These are phyloP conservation scores for Podila clonocystis DNA, from an alignment of 192 early-diverging fungal genomes.

Conservation along the genomic window DNA sequence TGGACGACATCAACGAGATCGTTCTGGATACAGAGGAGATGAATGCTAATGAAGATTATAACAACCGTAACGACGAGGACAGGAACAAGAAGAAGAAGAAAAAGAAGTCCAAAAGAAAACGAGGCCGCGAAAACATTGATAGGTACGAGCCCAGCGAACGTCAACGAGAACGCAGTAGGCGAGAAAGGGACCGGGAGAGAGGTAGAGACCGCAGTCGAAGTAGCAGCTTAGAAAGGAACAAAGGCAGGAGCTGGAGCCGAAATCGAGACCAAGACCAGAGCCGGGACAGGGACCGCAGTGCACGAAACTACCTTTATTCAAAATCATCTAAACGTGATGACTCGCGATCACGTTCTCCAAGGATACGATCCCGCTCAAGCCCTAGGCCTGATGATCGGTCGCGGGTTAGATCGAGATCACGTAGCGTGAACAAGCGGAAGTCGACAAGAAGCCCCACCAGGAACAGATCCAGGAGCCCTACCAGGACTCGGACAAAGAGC, in stretches of 20 bases:
- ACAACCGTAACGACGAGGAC: neutral
- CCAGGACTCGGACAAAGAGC: too few relatives aligned
- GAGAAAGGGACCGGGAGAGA: slow-evolving; percentile 21
- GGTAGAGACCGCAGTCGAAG: slow-evolving; percentile 11
- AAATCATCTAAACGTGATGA: slow-evolving; percentile 7
- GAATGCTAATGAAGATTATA: neutral
- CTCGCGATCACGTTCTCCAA: slow-evolving; percentile 25
- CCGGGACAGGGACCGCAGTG: neutral
- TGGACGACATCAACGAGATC: slow-evolving; percentile 49
- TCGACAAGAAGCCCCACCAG: neutral
- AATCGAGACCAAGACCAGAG: slow-evolving; percentile 1
- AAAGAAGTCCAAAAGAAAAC: slow-evolving; percentile 32
- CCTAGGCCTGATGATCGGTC: too few relatives aligned
- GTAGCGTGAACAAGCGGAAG: neutral
- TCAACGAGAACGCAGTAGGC: slow-evolving; percentile 23
- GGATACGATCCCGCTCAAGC: slow-evolving; percentile 14
- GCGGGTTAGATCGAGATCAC: slow-evolving; percentile 12
- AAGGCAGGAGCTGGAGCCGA: neutral
- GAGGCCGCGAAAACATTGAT: slow-evolving; percentile 15
- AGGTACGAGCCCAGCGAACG: slow-evolving; percentile 30
- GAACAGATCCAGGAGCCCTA: slow-evolving; percentile 15
- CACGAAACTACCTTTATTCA: slow-evolving; percentile 12
- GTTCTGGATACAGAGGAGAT: slow-evolving; percentile 36
- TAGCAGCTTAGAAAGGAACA: slow-evolving; percentile 15
- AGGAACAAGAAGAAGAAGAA: slow-evolving; percentile 31